Evolutionary conservation across 345 rosid species (phyloP).

Genomic region (Laguncularia racemosa): DNA sequence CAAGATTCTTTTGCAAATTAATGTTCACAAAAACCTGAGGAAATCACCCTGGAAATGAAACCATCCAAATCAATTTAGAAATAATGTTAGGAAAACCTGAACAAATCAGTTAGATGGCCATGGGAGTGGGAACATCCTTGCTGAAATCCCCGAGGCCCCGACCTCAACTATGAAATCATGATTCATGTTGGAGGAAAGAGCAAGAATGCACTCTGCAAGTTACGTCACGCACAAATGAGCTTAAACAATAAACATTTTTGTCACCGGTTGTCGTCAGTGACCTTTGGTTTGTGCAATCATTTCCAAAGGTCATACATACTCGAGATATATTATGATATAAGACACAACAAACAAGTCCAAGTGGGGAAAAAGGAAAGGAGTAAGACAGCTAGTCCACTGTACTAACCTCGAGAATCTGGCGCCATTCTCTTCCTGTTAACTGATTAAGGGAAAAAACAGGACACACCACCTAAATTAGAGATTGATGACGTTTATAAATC

Average conservation of each 20-base stretch:
- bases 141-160: slow-evolving; percentile 33
- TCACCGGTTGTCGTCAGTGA: slow-evolving; percentile 7
- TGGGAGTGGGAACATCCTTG: slow-evolving; percentile 39
- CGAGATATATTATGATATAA: neutral
- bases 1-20: neutral
- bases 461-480: neutral
- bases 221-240: slow-evolving; percentile 31
- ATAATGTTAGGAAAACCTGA: slow-evolving; percentile 41
- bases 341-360: neutral
- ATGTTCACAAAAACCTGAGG: neutral
- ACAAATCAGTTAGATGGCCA: slow-evolving; percentile 41
- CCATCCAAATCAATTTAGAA: slow-evolving; percentile 16
- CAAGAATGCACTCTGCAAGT: slow-evolving; percentile 42
- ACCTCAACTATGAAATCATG: slow-evolving; percentile 44
- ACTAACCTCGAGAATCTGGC: slow-evolving; percentile 74
- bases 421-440: slow-evolving; percentile 69
- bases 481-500: neutral
- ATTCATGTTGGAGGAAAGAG: slow-evolving; percentile 37
- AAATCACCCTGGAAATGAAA: neutral
- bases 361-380: neutral
- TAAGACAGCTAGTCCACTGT: neutral
- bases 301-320: neutral
- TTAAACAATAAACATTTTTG: slow-evolving; percentile 15
- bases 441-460: slow-evolving; percentile 19
- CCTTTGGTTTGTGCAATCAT: slow-evolving; percentile 11